phyloP scores from a whole-genome alignment of 306 rosid genomes.

The Pachyrhizus erosus region DNA sequence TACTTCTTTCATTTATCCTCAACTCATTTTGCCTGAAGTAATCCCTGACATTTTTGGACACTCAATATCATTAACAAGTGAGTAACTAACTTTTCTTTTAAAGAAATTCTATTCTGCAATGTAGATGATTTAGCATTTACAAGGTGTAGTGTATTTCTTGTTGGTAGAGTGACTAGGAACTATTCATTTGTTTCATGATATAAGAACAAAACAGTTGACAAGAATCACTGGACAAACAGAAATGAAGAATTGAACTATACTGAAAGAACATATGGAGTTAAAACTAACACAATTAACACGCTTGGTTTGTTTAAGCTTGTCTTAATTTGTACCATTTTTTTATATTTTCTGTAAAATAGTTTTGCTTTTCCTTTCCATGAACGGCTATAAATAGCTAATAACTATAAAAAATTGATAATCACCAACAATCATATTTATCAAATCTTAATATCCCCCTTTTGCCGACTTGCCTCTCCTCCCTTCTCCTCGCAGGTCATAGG shows the following conservation, averaged over 20 bases:
- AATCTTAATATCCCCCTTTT: not conserved
- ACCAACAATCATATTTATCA: not conserved
- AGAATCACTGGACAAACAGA: constrained; percentile 24
- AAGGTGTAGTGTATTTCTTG: not conserved
- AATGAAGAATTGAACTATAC: constrained; percentile 32
- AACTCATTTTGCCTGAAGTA: constrained; percentile 69
- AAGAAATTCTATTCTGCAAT: constrained; percentile 28
- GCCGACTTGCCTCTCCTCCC: not conserved
- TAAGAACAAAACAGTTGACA: not conserved
- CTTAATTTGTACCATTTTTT: not conserved
- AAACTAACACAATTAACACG: not conserved
- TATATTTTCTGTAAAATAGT: not conserved
- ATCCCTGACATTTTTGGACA: constrained; percentile 74
- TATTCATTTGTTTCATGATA: constrained; percentile 17
- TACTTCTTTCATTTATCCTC: constrained; percentile 76
- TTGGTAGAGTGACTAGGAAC: constrained; percentile 22
- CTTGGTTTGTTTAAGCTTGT: not conserved
- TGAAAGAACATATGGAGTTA: not conserved
- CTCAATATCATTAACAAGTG: constrained; percentile 78
- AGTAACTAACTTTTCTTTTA: constrained; percentile 36
- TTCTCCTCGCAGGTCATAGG: not conserved
- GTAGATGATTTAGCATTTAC: constrained; percentile 3
- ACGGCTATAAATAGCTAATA: not conserved
- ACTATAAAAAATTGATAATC: not conserved
- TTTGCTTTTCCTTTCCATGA: not conserved